Evolutionary conservation across 306 rosid species (phyloP).

Genomic region (Cyclanthera cordifolia): DNA sequence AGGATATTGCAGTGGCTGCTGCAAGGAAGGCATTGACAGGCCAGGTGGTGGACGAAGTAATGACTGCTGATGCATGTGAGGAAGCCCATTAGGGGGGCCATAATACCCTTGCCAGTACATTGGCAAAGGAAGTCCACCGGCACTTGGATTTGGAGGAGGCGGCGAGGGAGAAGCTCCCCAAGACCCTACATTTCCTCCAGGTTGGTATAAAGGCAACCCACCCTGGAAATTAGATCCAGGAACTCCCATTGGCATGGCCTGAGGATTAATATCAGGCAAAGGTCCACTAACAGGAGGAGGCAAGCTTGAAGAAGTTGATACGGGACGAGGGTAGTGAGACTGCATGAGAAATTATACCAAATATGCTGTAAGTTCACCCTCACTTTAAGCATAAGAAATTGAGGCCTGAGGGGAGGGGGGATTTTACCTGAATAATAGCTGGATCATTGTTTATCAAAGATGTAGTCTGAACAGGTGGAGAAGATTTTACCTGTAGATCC

Average conservation of each 20-base stretch:
- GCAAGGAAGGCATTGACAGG: slow-evolving; percentile 59
- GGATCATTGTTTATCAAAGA: slow-evolving; percentile 64
- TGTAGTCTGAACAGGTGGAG: slow-evolving; percentile 64
- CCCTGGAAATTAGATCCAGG: slow-evolving; percentile 66
- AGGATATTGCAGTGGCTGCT: slow-evolving; percentile 71
- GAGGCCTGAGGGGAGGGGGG: neutral
- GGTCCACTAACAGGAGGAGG: slow-evolving; percentile 60
- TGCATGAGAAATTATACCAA: slow-evolving; percentile 30
- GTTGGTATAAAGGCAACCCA: slow-evolving; percentile 71
- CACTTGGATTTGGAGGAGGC: slow-evolving; percentile 63
- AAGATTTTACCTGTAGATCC: slow-evolving; percentile 89
- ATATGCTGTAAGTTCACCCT: slow-evolving; percentile 13
- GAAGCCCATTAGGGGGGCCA: slow-evolving; percentile 70
- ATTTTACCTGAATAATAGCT: slow-evolving; percentile 68
- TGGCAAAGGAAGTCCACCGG: slow-evolving; percentile 68
- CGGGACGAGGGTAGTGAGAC: slow-evolving; percentile 74
- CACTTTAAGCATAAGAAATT: slow-evolving; percentile 8
- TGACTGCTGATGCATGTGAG: slow-evolving; percentile 69
- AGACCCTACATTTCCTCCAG: slow-evolving; percentile 66
- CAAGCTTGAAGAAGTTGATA: slow-evolving; percentile 40
- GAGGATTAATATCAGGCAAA: slow-evolving; percentile 50
- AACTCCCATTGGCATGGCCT: slow-evolving; percentile 51
- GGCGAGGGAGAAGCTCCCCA: slow-evolving; percentile 74
- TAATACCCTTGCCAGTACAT: slow-evolving; percentile 98
- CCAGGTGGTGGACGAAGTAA: slow-evolving; percentile 80